phyloP scores from a whole-genome alignment of 1,139 yeast genomes.

The Diutina pseudorugosa region DNA sequence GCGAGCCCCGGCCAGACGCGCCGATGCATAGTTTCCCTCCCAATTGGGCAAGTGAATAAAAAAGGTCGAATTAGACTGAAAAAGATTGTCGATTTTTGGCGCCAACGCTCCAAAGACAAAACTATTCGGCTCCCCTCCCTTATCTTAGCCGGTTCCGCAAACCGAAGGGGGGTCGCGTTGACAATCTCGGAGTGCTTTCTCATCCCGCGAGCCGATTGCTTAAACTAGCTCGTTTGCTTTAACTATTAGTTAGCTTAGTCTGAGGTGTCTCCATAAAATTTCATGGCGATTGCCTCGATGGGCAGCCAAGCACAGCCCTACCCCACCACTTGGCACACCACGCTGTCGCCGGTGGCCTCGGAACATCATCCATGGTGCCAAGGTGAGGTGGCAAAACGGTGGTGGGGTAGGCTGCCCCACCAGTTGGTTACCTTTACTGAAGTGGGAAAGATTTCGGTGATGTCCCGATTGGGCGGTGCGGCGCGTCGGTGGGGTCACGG shows the following conservation, averaged over 20 bases:
- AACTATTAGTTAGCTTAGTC: no score
- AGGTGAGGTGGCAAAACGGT: not conserved
- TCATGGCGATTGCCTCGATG: not conserved
- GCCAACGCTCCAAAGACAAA: no score
- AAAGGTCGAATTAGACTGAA: not conserved
- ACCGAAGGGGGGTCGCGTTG: no score
- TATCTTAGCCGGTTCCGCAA: no score
- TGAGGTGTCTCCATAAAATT: no score
- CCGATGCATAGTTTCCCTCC: not conserved
- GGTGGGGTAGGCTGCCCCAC: not conserved
- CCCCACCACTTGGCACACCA: not conserved
- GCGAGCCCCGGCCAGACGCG: not conserved
- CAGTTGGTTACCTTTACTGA: not conserved
- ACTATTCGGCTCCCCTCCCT: no score
- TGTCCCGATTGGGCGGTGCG: not conserved
- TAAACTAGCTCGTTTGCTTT: no score
- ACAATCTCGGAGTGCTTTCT: no score
- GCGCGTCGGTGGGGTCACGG: not conserved
- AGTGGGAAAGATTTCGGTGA: not conserved
- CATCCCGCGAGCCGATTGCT: no score
- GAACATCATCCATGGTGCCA: not conserved
- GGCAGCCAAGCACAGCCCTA: not conserved
- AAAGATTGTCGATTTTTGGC: no score
- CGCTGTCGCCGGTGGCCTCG: not conserved
- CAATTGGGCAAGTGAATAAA: not conserved